Percentiles rank a stretch among this genome's conserved stretches.
Conservation (phyloP, 768 basidiomycete species). For the Pisolithus tinctorius region DNA sequence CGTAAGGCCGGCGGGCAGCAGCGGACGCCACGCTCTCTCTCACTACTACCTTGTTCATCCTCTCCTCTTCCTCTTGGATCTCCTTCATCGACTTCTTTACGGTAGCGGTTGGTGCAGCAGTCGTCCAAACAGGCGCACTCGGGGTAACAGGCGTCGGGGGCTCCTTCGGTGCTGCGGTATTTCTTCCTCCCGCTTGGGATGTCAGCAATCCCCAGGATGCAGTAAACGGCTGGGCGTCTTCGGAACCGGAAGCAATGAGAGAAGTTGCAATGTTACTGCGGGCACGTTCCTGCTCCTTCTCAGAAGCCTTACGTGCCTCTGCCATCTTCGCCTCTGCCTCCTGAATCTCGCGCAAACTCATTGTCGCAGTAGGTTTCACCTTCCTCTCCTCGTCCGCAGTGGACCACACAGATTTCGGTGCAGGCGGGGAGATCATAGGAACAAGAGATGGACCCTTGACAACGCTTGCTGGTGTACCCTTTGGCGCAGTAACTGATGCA, state of each 20-base stretch:
- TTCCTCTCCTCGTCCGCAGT: constrained; percentile 66
- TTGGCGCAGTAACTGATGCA: constrained; percentile 15
- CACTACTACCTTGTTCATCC: constrained; percentile 58
- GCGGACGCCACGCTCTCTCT: constrained; percentile 56
- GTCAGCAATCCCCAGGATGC: constrained; percentile 84
- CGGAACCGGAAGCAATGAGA: constrained; percentile 32
- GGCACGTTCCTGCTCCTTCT: constrained; percentile 64
- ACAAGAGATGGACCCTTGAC: constrained; percentile 20
- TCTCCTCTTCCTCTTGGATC: constrained; percentile 97
- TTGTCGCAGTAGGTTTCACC: constrained; percentile 36
- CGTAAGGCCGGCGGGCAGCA: constrained; percentile 64
- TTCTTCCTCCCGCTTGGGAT: constrained; percentile 64
- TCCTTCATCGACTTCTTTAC: constrained; percentile 95
- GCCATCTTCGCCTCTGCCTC: constrained; percentile 82
- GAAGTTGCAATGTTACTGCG: constrained; percentile 32
- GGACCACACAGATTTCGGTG: constrained; percentile 54
- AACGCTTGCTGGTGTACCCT: constrained; percentile 4
- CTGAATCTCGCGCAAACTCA: constrained; percentile 90
- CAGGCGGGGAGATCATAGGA: constrained; percentile 14
- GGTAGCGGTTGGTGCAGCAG: constrained; percentile 42
- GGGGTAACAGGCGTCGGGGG: constrained; percentile 26
- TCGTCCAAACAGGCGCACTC: constrained; percentile 65
- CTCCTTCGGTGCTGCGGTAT: constrained; percentile 37
- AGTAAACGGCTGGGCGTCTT: constrained; percentile 57
- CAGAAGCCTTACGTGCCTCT: constrained; percentile 70